phyloP scores from a whole-genome alignment of 2,329 filamentous ascomycete genomes.

The Fusarium avenaceum region DNA sequence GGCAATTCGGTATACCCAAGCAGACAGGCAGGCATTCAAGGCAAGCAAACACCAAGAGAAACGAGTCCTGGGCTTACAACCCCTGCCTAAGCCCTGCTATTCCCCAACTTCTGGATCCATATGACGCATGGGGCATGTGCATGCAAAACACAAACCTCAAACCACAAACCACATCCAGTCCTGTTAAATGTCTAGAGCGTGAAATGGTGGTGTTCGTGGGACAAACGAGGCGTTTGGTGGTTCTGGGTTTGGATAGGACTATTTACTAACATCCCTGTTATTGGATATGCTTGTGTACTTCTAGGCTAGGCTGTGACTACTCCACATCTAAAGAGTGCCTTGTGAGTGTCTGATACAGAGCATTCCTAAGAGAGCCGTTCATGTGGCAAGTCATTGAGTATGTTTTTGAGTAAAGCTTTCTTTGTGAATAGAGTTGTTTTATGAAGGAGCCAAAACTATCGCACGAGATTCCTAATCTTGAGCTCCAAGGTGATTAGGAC shows the following conservation, averaged over 20 bases:
- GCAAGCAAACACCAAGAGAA: constrained; percentile 5
- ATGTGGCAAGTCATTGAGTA: background rate
- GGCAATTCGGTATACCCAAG: constrained; percentile 23
- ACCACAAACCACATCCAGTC: background rate
- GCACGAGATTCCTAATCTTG: background rate
- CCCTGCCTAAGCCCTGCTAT: constrained; percentile 8
- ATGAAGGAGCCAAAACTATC: background rate
- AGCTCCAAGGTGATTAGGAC: background rate
- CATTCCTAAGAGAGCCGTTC: background rate
- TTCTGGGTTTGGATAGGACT: constrained; percentile 25
- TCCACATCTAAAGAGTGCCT: constrained; percentile 33
- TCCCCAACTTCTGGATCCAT: constrained; percentile 19
- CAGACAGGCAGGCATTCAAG: background rate
- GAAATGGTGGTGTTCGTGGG: constrained; percentile 30
- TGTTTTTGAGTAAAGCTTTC: background rate
- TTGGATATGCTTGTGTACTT: constrained; percentile 14
- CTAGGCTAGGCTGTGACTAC: constrained; percentile 22
- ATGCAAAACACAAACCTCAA: constrained; percentile 1
- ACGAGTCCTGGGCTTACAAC: constrained; percentile 15
- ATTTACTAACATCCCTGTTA: constrained; percentile 11
- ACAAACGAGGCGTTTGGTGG: constrained; percentile 22
- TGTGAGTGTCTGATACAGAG: constrained; percentile 14
- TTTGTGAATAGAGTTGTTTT: background rate
- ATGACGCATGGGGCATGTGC: constrained; percentile 19
- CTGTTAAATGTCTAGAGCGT: constrained; percentile 6